phyloP scores from a whole-genome alignment of 1,284 basidiomycete genomes.

The Abortiporus biennis region DNA sequence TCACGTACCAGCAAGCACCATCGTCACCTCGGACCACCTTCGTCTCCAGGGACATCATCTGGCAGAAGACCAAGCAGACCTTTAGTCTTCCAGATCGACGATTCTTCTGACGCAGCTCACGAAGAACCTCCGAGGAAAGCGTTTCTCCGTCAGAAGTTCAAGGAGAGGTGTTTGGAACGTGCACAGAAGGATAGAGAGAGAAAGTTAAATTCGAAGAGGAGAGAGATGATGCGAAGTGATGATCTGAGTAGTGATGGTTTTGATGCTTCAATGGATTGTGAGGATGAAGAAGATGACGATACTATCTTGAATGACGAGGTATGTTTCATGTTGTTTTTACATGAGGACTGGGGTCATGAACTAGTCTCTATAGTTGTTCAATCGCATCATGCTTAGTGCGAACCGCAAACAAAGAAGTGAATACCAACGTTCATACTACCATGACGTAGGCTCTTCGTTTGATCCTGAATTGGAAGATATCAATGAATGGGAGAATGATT shows the following conservation, averaged over 20 bases:
- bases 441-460: slow-evolving; percentile 69
- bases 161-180: slow-evolving; percentile 52
- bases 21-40: not conserved
- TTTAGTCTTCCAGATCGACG: not conserved
- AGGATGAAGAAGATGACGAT: slow-evolving; percentile 39
- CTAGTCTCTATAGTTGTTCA: slow-evolving; percentile 45
- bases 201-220: slow-evolving; percentile 33
- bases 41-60: slow-evolving; percentile 25
- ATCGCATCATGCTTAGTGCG: slow-evolving; percentile 50
- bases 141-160: slow-evolving; percentile 56
- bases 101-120: not conserved
- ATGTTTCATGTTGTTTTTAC: not conserved
- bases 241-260: slow-evolving; percentile 45
- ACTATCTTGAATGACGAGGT: slow-evolving; percentile 9
- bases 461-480: slow-evolving; percentile 65
- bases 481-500: slow-evolving; percentile 49
- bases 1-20: not conserved
- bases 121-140: slow-evolving; percentile 35
- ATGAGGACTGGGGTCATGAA: not conserved
- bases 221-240: slow-evolving; percentile 24
- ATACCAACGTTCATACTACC: slow-evolving; percentile 54
- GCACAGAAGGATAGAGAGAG: slow-evolving; percentile 47
- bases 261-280: slow-evolving; percentile 46
- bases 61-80: slow-evolving; percentile 30
- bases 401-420: slow-evolving; percentile 41